Conservation (phyloP, 2,329 filamentous ascomycete species). For the Sordariomycetes sp. region DNA sequence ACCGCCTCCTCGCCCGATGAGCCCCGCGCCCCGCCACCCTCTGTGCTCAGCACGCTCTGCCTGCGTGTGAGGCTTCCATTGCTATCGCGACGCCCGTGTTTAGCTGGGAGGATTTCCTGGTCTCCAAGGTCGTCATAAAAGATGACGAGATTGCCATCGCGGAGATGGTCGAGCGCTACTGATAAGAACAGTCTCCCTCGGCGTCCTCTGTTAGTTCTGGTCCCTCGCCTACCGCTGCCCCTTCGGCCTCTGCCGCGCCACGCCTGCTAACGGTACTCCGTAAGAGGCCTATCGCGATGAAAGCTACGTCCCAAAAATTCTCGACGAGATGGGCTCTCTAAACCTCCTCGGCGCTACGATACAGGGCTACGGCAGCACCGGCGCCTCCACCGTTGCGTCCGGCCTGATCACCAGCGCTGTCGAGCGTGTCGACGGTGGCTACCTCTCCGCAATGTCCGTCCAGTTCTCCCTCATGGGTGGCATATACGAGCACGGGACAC, state of each 20-base stretch:
- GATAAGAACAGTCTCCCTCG: slow-evolving; percentile 80
- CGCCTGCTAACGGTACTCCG: neutral
- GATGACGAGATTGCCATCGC: slow-evolving; percentile 86
- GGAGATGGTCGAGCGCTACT: slow-evolving; percentile 87
- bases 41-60: neutral
- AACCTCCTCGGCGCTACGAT: slow-evolving; percentile 83
- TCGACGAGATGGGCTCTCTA: slow-evolving; percentile 85
- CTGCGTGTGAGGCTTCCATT: neutral
- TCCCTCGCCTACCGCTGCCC: neutral
- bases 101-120: slow-evolving; percentile 87
- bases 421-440: slow-evolving; percentile 83
- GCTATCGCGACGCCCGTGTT: slow-evolving; percentile 32
- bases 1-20: slow-evolving; percentile 1
- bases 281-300: slow-evolving; percentile 77
- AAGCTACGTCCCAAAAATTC: slow-evolving; percentile 73
- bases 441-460: slow-evolving; percentile 86
- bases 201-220: slow-evolving; percentile 37
- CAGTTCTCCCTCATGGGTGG: slow-evolving; percentile 90
- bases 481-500: slow-evolving; percentile 77
- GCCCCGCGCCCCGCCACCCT: neutral
- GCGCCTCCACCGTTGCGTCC: slow-evolving; percentile 78
- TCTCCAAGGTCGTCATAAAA: slow-evolving; percentile 63
- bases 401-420: slow-evolving; percentile 85
- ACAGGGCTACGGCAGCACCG: slow-evolving; percentile 79
- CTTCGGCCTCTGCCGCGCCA: neutral